phyloP scores from a whole-genome alignment of 1,284 basidiomycete species.

The Trichosporon sp. region DNA sequence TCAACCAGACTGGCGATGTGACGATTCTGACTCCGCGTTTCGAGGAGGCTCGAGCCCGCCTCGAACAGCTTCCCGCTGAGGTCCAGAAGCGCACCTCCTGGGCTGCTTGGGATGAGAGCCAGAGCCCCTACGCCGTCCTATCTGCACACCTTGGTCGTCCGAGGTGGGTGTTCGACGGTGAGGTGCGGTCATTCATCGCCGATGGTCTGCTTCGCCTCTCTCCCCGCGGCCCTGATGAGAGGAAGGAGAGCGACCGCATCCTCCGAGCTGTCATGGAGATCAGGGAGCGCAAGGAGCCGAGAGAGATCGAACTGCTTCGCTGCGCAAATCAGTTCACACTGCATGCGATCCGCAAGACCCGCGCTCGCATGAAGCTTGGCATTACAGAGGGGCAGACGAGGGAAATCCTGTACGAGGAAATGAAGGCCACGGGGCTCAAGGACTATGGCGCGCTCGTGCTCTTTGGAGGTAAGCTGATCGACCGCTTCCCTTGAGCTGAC shows the following conservation, averaged over 20 bases:
- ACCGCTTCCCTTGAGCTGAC: neutral
- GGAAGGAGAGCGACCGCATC: slow-evolving; percentile 22
- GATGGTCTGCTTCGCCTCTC: slow-evolving; percentile 45
- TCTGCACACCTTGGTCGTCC: slow-evolving; percentile 49
- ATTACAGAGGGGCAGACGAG: slow-evolving; percentile 67
- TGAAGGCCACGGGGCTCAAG: slow-evolving; percentile 57
- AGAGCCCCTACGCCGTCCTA: slow-evolving; percentile 60
- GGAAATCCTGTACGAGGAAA: slow-evolving; percentile 55
- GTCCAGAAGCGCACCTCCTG: slow-evolving; percentile 51
- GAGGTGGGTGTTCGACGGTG: slow-evolving; percentile 58
- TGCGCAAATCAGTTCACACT: slow-evolving; percentile 78
- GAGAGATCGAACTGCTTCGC: slow-evolving; percentile 65
- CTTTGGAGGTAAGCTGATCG: slow-evolving; percentile 61
- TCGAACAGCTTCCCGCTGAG: slow-evolving; percentile 52
- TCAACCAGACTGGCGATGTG: slow-evolving; percentile 51
- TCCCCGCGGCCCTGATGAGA: slow-evolving; percentile 44
- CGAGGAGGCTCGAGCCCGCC: slow-evolving; percentile 63
- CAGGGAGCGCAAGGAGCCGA: slow-evolving; percentile 65
- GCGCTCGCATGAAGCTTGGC: slow-evolving; percentile 60
- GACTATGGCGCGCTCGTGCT: slow-evolving; percentile 61
- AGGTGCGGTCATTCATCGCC: slow-evolving; percentile 53
- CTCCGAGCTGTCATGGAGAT: slow-evolving; percentile 56
- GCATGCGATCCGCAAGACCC: slow-evolving; percentile 63
- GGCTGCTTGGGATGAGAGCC: slow-evolving; percentile 68
- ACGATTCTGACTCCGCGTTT: slow-evolving; percentile 69